Evolutionary conservation across 441 rosid species (phyloP).

Genomic region (Francoa sonchifolia): DNA sequence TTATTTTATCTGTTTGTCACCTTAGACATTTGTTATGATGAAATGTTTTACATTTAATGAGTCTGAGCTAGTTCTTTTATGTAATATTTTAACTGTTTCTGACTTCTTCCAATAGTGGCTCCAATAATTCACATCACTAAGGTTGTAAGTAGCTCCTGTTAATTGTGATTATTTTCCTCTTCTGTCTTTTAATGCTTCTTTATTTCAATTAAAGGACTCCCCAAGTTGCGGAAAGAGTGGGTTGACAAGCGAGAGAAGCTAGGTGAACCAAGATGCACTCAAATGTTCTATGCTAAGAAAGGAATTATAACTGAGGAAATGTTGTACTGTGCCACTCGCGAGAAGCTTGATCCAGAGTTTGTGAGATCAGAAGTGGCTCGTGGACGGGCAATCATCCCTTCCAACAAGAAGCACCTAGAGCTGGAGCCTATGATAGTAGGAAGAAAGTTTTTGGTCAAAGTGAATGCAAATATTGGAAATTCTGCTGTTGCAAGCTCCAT

Average conservation of each 20-base stretch:
- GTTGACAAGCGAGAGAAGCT: conserved; percentile 63
- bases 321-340: conserved; percentile 80
- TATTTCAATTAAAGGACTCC: conserved; percentile 89
- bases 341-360: conserved; percentile 91
- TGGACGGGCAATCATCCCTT: conserved; percentile 95
- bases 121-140: no score
- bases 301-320: conserved; percentile 91
- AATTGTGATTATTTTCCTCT: no score
- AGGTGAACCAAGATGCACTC: conserved; percentile 77
- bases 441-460: conserved; percentile 86
- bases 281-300: conserved; percentile 94
- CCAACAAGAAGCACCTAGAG: conserved; percentile 90
- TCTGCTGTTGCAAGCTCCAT: conserved; percentile 93
- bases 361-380: conserved; percentile 94
- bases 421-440: conserved; percentile 91
- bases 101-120: no score
- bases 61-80: no score
- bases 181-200: no score
- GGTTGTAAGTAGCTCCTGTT: no score
- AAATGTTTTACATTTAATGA: no score
- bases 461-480: conserved; percentile 93
- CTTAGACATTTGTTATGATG: no score
- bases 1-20: no score
- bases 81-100: no score
- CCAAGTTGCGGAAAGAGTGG: conserved; percentile 82